phyloP scores from a whole-genome alignment of 2,329 filamentous ascomycete genomes.

The Clonostachys byssicola region DNA sequence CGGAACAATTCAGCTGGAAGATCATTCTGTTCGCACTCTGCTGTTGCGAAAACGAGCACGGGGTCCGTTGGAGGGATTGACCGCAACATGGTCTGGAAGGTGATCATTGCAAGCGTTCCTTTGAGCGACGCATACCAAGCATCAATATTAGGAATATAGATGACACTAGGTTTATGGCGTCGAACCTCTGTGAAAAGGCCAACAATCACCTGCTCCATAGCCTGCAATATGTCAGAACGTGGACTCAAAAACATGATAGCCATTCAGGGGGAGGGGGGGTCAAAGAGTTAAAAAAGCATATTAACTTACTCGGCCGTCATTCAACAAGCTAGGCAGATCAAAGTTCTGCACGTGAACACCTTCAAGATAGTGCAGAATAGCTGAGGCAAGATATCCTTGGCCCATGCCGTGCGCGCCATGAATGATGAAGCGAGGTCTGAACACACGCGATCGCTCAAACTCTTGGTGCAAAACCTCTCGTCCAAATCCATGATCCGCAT shows the following conservation, averaged over 20 bases:
- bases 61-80: conserved; percentile 88
- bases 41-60: conserved; percentile 80
- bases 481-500: conserved; percentile 78
- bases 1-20: conserved; percentile 61
- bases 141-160: conserved; percentile 88
- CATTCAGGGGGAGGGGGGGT: no score
- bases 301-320: conserved; percentile 69
- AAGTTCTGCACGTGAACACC: conserved; percentile 93
- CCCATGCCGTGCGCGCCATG: conserved; percentile 86
- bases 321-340: conserved; percentile 81
- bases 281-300: no score
- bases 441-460: conserved; percentile 85
- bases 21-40: conserved; percentile 64
- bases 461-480: conserved; percentile 72
- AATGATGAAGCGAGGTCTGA: conserved; percentile 82
- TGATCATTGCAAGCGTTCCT: conserved; percentile 68
- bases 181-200: conserved; percentile 89
- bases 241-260: background rate
- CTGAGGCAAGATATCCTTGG: conserved; percentile 82
- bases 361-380: conserved; percentile 86
- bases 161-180: conserved; percentile 90
- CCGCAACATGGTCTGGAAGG: conserved; percentile 77
- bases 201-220: conserved; percentile 83
- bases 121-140: conserved; percentile 70
- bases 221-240: conserved; percentile 30